Base-by-base conservation (phyloP, 1,139 yeast genomes). In the Groenewaldozyma auringiensis region DNA sequence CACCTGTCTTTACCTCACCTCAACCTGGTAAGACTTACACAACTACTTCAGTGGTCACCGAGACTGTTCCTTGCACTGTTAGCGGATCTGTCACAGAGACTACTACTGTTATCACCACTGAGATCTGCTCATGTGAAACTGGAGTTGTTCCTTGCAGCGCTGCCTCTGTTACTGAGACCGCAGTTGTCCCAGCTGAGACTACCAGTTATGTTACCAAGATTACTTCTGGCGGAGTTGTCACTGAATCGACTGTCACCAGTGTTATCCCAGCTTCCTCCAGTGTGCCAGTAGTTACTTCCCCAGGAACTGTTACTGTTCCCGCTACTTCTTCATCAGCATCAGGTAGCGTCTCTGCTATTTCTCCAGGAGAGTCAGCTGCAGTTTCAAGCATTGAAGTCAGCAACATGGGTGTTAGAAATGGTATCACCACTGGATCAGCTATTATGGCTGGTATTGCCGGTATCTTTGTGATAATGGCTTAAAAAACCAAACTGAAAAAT, bases 31-130 rank as follows among this genome's bases (percentile, higher is more conserved):
- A 29, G 21, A 36, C 29, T 27, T 34, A 39, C 18, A 43, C 49
- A 6, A 38, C 41, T 14, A 42, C 34, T 25, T 21, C 31, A 3
- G 25, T 21, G 2, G 46, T 37, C 18, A 48, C 48, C 11, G 44
- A 45, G 8, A 46, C 48, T 22, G 47, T 46, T 31, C 49, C 51
- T 27, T 45, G 48, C 35, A 18, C 37, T 9, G 35, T 29, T 29
- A 27, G 33, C 21, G 49, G 21, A 14, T 44, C 42, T n/a, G 32
- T 44, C 4, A 44, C 46, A n/a, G 33, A 40, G 27, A 44, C 47
- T 13, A 44, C 47, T 27, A 27, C 31, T 9, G 17, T 25, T 25
- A 25, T 25, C 29, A 25, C 29, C 29, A 25, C 29, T 25, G 29
- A 25, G 11, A 11, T 25, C 11, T 25, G 29, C 29, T 25, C 29